phyloP scores from a whole-genome alignment of 495 filamentous ascomycete species.

The Aspergillus kassunensis region DNA sequence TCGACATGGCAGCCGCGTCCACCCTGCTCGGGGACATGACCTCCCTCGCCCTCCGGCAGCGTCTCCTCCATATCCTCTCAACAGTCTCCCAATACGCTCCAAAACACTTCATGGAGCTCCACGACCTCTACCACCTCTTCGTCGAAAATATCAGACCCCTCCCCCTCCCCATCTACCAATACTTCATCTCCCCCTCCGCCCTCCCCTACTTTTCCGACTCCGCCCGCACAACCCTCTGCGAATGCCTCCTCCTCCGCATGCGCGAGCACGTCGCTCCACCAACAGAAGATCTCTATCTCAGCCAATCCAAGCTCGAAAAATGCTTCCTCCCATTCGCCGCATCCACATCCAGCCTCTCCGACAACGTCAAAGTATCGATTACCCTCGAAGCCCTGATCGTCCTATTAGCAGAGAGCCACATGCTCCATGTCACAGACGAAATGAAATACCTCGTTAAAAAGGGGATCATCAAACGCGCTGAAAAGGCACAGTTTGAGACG shows the following conservation, averaged over 20 bases:
- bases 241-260: conserved; percentile 59
- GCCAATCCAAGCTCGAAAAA: conserved; percentile 54
- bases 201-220: conserved; percentile 44
- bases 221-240: conserved; percentile 58
- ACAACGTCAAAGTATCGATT: conserved; percentile 80
- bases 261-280: conserved; percentile 54
- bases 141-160: conserved; percentile 61
- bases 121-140: conserved; percentile 64
- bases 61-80: conserved; percentile 54
- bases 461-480: conserved; percentile 62
- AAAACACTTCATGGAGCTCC: conserved; percentile 42
- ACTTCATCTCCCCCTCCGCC: conserved; percentile 57
- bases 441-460: conserved; percentile 52
- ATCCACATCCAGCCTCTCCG: conserved; percentile 53
- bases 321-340: conserved; percentile 73
- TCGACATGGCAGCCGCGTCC: neutral
- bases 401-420: conserved; percentile 43
- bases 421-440: conserved; percentile 38
- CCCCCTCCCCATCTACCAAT: conserved; percentile 65
- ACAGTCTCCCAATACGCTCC: conserved; percentile 42
- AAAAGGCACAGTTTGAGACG: conserved; percentile 46
- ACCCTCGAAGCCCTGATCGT: conserved; percentile 69
- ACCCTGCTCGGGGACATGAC: conserved; percentile 47
- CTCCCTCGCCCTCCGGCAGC: conserved; percentile 59
- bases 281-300: conserved; percentile 46